phyloP scores from a whole-genome alignment of 140 eudicot species.

The Erigeron philadelphicus region DNA sequence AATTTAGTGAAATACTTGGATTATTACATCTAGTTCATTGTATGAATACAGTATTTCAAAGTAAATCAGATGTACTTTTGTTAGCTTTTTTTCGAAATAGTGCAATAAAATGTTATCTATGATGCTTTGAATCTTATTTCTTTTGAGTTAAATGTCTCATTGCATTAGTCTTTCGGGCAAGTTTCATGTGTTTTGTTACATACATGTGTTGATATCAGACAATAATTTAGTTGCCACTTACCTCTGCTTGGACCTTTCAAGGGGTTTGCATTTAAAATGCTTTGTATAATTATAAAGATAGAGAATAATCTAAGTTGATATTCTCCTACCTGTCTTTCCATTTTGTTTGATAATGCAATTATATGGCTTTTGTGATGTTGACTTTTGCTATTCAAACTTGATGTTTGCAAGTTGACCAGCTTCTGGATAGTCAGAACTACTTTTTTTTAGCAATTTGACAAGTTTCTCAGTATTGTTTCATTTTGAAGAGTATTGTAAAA shows the following conservation, averaged over 20 bases:
- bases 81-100: constrained; percentile 23
- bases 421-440: not conserved
- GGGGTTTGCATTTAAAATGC: not conserved
- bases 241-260: not conserved
- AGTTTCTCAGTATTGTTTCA: constrained; percentile 3
- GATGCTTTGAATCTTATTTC: constrained; percentile 18
- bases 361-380: constrained; percentile 5
- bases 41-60: constrained; percentile 21
- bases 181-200: constrained; percentile 16
- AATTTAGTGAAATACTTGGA: constrained; percentile 10
- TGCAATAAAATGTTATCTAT: constrained; percentile 17
- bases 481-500: not conserved
- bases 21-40: constrained; percentile 14
- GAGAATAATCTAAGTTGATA: not conserved
- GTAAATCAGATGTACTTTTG: constrained; percentile 24
- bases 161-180: constrained; percentile 9
- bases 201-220: not conserved
- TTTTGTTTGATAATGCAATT: not conserved
- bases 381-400: not conserved
- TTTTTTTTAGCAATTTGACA: constrained; percentile 2
- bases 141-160: constrained; percentile 19
- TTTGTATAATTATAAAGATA: constrained; percentile 6
- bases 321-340: not conserved
- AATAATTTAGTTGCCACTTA: constrained; percentile 6
- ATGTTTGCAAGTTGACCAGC: not conserved